Evolutionary conservation across 768 basidiomycete species (phyloP), one percentile per base, ranked within the genome.

Genomic region (Pisolithus tinctorius): DNA sequence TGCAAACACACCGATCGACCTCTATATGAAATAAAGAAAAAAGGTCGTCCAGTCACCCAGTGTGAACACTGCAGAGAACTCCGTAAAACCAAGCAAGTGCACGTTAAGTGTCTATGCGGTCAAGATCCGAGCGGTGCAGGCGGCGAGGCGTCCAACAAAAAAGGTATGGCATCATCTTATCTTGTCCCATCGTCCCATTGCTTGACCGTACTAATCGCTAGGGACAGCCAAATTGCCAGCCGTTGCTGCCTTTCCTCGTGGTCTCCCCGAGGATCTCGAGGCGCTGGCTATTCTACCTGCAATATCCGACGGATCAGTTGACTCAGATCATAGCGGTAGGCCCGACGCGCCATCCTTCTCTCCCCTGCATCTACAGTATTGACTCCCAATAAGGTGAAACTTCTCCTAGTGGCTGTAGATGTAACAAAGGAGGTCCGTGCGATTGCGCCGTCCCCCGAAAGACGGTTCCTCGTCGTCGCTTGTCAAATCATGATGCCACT

Each of bases 1-100:
- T 95, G 93, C 71, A 84, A 82, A 63, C 93, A 95, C 65, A 86
- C 82, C 48, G 89, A 93, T 66, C 80, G 93, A 39, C 86, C 91
- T 36, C 76, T 95, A 47, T 93, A 84, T 65, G 90, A 80, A 77
- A 88, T 84, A 57, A 80, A 73, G 79, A 86, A 76, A 74, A 83
- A 75, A 67, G 83, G 74, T 55, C 74, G 75, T 50, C 79, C 74
- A 3, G 71, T 78, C 37, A 80, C 80, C 4, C 80, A 79, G 63
- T 83, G 82, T 60, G 69, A 71, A 27, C 69, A 72, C 58, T 79
- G 78, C 55, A 67, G 74, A 58, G 70, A 74, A 49, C 69, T 70
- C 23, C 62, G 76, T 44, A 77, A 76, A 68, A 70, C 70, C 20
- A 70, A 67, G 58, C 74, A 75, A 62, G 67, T 74, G n/a, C 73